Percentiles rank a stretch among this genome's conserved stretches.
Evolutionary conservation across 352 stramenopile genomes (phyloP).

Genomic region (Globisporangium recalcitrans): DNA sequence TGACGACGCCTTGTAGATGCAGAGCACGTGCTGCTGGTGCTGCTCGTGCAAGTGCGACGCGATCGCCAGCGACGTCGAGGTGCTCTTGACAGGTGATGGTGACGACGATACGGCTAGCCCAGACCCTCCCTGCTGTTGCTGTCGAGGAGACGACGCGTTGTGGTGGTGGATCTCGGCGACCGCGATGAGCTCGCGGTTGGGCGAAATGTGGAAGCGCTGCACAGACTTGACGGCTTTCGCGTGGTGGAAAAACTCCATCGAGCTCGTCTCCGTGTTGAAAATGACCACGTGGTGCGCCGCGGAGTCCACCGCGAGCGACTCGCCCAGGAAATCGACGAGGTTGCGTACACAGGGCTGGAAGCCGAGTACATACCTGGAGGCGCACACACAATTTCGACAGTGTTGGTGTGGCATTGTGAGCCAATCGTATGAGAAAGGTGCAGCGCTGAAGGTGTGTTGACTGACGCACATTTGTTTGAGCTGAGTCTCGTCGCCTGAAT

Average conservation of each 20-base stretch:
- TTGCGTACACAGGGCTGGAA: slow-evolving; percentile 35
- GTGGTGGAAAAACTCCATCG: slow-evolving; percentile 75
- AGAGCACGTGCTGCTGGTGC: slow-evolving; percentile 42
- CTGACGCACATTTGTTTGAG: slow-evolving; percentile 32
- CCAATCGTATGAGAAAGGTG: too few relatives aligned
- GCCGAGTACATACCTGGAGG: slow-evolving; percentile 38
- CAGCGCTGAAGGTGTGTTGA: neutral
- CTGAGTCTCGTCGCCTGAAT: slow-evolving; percentile 8
- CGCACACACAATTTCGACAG: neutral
- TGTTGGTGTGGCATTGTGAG: too few relatives aligned
- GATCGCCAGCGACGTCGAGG: slow-evolving; percentile 10
- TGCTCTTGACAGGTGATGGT: slow-evolving; percentile 8
- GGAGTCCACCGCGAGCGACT: slow-evolving; percentile 57
- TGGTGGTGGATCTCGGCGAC: slow-evolving; percentile 55
- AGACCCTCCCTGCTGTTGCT: neutral
- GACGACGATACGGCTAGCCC: too few relatives aligned
- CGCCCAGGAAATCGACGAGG: slow-evolving; percentile 52
- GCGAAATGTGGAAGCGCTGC: slow-evolving; percentile 63
- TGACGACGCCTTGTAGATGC: slow-evolving; percentile 56
- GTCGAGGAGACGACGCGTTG: slow-evolving; percentile 10
- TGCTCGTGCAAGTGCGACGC: slow-evolving; percentile 18
- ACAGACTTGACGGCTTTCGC: slow-evolving; percentile 42
- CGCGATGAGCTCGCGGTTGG: slow-evolving; percentile 61
- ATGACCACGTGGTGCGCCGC: slow-evolving; percentile 58
- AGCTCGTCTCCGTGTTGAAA: slow-evolving; percentile 48